Conservation (phyloP, 2,329 filamentous ascomycete genomes). For the Calonectria pteridis region DNA sequence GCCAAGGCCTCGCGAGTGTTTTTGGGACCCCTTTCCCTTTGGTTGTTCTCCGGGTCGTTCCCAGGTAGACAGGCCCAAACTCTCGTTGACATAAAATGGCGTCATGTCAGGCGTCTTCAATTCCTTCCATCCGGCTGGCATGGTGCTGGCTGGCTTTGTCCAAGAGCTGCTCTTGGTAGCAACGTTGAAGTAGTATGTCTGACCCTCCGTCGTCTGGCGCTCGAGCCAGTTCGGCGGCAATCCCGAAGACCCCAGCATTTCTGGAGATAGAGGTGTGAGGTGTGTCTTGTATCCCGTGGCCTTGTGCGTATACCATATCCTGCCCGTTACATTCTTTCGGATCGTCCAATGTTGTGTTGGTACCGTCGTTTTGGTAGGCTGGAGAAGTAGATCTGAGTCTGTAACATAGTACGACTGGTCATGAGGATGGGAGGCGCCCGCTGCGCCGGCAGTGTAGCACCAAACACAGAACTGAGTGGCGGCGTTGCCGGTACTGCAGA, state of each 20-base stretch:
- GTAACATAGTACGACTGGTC: slow-evolving; percentile 44
- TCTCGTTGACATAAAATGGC: slow-evolving; percentile 44
- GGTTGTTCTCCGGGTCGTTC: slow-evolving; percentile 45
- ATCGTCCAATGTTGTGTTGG: slow-evolving; percentile 40
- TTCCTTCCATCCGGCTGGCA: slow-evolving; percentile 44
- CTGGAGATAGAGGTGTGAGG: slow-evolving; percentile 36
- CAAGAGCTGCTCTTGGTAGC: slow-evolving; percentile 38
- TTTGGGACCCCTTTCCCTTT: slow-evolving; percentile 5
- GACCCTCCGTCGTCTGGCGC: slow-evolving; percentile 40
- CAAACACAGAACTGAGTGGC: slow-evolving; percentile 43
- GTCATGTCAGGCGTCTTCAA: slow-evolving; percentile 43
- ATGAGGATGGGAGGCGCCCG: slow-evolving; percentile 39
- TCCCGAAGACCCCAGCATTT: slow-evolving; percentile 12
- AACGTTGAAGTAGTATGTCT: slow-evolving; percentile 40
- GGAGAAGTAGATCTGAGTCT: slow-evolving; percentile 42
- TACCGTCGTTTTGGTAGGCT: slow-evolving; percentile 31
- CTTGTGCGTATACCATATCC: slow-evolving; percentile 46
- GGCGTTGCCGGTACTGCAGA: slow-evolving; percentile 43
- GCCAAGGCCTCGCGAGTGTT: not conserved
- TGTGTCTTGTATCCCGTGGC: slow-evolving; percentile 41
- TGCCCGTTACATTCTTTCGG: slow-evolving; percentile 44
- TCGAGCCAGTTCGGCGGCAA: slow-evolving; percentile 43
- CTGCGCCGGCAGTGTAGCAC: slow-evolving; percentile 45
- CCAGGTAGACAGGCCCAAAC: slow-evolving; percentile 40
- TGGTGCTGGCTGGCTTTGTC: slow-evolving; percentile 37